Base-by-base conservation (phyloP, 345 rosid species). In the Brassica nigra region DNA sequence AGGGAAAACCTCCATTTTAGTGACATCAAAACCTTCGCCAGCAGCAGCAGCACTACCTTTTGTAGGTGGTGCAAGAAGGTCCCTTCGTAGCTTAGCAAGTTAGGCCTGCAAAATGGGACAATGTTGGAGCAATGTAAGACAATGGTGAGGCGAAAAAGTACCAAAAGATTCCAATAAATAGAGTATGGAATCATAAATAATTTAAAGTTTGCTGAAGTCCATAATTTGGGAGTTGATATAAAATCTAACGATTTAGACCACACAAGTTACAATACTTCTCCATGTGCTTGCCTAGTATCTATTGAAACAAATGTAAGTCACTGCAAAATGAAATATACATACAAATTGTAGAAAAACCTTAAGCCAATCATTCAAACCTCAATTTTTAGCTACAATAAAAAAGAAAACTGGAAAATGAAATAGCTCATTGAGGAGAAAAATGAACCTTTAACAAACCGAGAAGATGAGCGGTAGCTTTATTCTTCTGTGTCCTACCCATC, bases 401-500 rank as follows among this genome's bases (percentile, higher is more conserved):
- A 55, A 31, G 15, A 4, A 42, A 30, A 11, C 42, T 11, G 8
- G 18, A 64, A 62, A 28, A 18, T 34, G 14, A 8, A 39, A 65
- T 15, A 30, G 44, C 30, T 28, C 3, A 29, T 14, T 10, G 47
- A 39, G 4, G 30, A 64, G 7, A 31, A 20, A 0, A 70, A 3
- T 3, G 16, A 71, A 93, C 99, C 99, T 93, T 95, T 54, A 95
- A 91, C 90, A 93, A 85, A 52, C 99, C 97, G 69, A 95, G 83
- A 86, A 93, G 99, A 85, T 95, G 74, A 1, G 99, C 89, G 0
- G 99, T 95, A 5, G 99, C 99, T 86, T 95, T 95, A 82, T 95
- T 95, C 90, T 95, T 95, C 80, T 95, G 98, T 29, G 99, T 95
- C 88, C 75, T 91, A 6, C 90, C 98, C 99, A 95, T 95, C 99